Percentiles rank a stretch among this genome's conserved stretches.
phyloP scores from a whole-genome alignment of 176 grass and related monocot genomes.

The Ensete ventricosum region DNA sequence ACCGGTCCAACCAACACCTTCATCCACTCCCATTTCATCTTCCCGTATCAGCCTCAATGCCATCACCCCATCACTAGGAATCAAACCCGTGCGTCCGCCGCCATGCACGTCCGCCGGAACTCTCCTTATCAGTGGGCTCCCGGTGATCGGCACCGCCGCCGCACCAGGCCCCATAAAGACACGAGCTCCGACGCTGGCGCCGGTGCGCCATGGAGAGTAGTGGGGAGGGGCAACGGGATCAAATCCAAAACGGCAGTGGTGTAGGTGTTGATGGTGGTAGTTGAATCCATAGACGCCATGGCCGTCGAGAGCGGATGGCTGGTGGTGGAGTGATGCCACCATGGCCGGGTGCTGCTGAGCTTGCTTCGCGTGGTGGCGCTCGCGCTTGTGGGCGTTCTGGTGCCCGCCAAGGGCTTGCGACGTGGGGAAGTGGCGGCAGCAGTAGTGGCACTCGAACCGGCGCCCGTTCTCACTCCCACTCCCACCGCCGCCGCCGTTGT shows the following conservation, averaged over 20 bases:
- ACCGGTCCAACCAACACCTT: slow-evolving; percentile 8
- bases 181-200: not conserved
- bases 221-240: not conserved
- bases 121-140: slow-evolving; percentile 62
- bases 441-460: slow-evolving; percentile 99
- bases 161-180: slow-evolving; percentile 54
- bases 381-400: slow-evolving; percentile 99
- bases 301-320: slow-evolving; percentile 32
- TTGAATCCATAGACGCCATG: slow-evolving; percentile 63
- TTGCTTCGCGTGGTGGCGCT: slow-evolving; percentile 94
- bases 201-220: slow-evolving; percentile 39
- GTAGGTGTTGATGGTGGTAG: slow-evolving; percentile 35
- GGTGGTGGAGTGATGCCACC: slow-evolving; percentile 46
- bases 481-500: not conserved
- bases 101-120: slow-evolving; percentile 21
- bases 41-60: slow-evolving; percentile 20
- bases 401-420: slow-evolving; percentile 94
- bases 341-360: slow-evolving; percentile 73
- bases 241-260: not conserved
- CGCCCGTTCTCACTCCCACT: slow-evolving; percentile 34
- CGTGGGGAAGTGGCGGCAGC: slow-evolving; percentile 98
- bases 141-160: slow-evolving; percentile 51
- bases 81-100: slow-evolving; percentile 20
- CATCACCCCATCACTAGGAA: not conserved
- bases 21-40: slow-evolving; percentile 11